These are phyloP conservation scores for Boletus speciosus DNA, from an alignment of 768 basidiomycete species.

Conservation along the genomic window DNA sequence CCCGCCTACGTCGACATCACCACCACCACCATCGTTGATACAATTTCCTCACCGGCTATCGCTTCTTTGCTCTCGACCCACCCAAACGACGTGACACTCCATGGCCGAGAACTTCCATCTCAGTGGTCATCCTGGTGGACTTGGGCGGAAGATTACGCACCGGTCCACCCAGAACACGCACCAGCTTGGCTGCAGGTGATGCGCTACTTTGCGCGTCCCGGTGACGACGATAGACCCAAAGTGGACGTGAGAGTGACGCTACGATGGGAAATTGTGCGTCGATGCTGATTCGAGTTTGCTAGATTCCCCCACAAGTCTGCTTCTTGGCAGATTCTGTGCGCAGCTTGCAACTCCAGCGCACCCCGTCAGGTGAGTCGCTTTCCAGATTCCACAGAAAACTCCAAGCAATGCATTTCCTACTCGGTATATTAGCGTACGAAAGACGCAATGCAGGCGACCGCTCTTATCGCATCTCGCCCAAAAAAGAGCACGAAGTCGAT, in stretches of 20 bases:
- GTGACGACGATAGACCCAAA: slow-evolving; percentile 1
- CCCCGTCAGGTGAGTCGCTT: slow-evolving; percentile 12
- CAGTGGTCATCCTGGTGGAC: slow-evolving; percentile 37
- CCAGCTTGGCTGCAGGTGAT: slow-evolving; percentile 28
- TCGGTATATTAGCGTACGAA: slow-evolving; percentile 6
- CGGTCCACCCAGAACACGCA: slow-evolving; percentile 9
- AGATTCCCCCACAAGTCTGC: slow-evolving; percentile 25
- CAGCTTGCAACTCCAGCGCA: slow-evolving; percentile 26
- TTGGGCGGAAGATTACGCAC: slow-evolving; percentile 26
- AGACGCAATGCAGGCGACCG: slow-evolving; percentile 3
- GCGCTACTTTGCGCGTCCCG: slow-evolving; percentile 18
- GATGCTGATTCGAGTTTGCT: background rate
- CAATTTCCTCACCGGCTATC: slow-evolving; percentile 20
- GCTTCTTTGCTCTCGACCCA: slow-evolving; percentile 42
- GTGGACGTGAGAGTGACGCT: slow-evolving; percentile 19
- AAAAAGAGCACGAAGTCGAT: slow-evolving; percentile 69
- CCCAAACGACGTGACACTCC: slow-evolving; percentile 42
- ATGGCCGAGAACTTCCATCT: slow-evolving; percentile 17
- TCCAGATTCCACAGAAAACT: background rate
- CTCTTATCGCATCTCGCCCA: slow-evolving; percentile 62
- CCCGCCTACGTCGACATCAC: background rate
- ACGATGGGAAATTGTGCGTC: background rate
- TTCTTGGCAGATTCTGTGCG: slow-evolving; percentile 24
- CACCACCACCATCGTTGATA: slow-evolving; percentile 11
- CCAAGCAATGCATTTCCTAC: background rate